Evolutionary conservation across 78 protist genomes (phyloP).

Genomic region (Chrysochromulina parva): DNA sequence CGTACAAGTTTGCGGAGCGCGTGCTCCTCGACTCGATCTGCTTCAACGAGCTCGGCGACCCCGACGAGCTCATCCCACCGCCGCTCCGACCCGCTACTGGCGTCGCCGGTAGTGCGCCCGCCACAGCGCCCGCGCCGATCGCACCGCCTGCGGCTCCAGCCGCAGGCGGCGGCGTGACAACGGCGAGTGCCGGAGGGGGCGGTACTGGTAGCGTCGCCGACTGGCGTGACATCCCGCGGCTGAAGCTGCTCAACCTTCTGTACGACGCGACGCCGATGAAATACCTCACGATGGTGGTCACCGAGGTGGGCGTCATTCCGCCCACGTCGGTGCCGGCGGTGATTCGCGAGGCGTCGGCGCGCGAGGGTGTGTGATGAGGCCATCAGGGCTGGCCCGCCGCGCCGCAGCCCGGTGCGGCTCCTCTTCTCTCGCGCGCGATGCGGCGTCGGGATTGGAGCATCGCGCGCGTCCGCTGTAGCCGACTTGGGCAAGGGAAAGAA

Average conservation of each 20-base stretch:
- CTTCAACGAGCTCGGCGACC: slow-evolving; percentile 82
- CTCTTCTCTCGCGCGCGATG: too few species aligned
- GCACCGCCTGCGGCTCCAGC: neutral
- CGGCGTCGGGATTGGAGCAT: too few species aligned
- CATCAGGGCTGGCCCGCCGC: too few species aligned
- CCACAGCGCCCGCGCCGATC: neutral
- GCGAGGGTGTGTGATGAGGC: neutral
- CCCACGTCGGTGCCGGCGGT: slow-evolving; percentile 94
- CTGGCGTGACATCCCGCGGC: slow-evolving; percentile 21
- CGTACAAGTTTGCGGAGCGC: slow-evolving; percentile 91
- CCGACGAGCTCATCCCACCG: slow-evolving; percentile 47
- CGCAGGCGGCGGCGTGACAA: too few species aligned
- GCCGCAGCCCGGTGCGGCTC: too few species aligned
- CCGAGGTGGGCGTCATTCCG: slow-evolving; percentile 94
- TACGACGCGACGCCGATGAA: slow-evolving; percentile 96
- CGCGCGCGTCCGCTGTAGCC: too few species aligned
- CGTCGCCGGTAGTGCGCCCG: neutral
- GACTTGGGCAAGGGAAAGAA: too few species aligned
- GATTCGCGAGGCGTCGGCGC: slow-evolving; percentile 80
- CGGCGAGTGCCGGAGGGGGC: too few species aligned
- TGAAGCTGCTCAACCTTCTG: slow-evolving; percentile 79
- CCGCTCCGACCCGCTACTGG: neutral
- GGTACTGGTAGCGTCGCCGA: neutral
- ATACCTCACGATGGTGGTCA: slow-evolving; percentile 81
- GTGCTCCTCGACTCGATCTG: slow-evolving; percentile 88